Conservation (phyloP, 1,284 basidiomycete species). For the Moniliella sp. region DNA sequence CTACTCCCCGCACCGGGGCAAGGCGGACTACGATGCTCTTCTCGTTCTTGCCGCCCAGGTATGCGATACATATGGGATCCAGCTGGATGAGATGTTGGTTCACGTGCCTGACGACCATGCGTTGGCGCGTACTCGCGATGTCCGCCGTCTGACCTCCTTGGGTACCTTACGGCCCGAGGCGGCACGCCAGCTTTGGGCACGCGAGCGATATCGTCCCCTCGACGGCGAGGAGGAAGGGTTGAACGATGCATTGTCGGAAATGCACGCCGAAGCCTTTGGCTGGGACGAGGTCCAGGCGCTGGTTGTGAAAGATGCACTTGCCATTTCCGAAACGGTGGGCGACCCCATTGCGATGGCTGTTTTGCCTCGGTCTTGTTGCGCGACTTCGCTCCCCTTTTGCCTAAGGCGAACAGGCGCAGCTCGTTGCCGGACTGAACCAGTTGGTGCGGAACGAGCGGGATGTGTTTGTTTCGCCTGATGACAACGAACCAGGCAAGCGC, state of each 20-base stretch:
- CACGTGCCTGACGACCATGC: too few species aligned
- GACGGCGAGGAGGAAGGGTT: too few species aligned
- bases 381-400: constrained; percentile 8
- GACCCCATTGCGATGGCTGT: constrained; percentile 40
- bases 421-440: constrained; percentile 51
- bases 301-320: constrained; percentile 67
- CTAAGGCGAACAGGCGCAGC: constrained; percentile 20
- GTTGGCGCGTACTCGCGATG: too few species aligned
- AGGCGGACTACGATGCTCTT: constrained; percentile 3
- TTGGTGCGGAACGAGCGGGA: constrained; percentile 57
- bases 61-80: constrained; percentile 27
- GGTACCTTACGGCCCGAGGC: too few species aligned
- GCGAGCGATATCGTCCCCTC: too few species aligned
- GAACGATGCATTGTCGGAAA: background rate
- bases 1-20: background rate
- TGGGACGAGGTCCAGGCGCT: constrained; percentile 85
- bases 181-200: too few species aligned
- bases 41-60: constrained; percentile 22
- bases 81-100: too few species aligned
- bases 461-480: too few species aligned
- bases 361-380: constrained; percentile 12
- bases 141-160: too few species aligned
- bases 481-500: too few species aligned
- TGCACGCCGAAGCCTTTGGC: constrained; percentile 53
- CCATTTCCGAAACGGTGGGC: constrained; percentile 69